A percentile compares a stretch with the other conserved stretches of the same genome.
Evolutionary conservation across 495 filamentous ascomycete genomes (phyloP).

Genomic region (Hypoxylon cercidicola): DNA sequence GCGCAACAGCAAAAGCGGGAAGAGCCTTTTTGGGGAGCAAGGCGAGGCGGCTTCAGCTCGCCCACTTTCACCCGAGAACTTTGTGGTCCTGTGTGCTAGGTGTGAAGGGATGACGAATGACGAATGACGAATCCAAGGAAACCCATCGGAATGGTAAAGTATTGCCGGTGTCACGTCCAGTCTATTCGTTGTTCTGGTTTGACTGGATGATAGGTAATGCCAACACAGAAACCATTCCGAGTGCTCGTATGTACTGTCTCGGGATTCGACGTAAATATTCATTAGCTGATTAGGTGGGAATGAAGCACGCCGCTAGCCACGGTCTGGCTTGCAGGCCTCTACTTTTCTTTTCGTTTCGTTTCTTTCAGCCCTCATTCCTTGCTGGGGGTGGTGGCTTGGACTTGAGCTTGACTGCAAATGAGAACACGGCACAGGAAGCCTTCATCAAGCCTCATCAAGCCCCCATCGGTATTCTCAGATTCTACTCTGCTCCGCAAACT

Average conservation of each 20-base stretch:
- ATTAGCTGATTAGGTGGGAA: no score
- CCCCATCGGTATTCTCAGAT: background rate
- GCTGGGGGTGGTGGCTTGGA: no score
- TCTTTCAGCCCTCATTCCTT: no score
- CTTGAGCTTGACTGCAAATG: no score
- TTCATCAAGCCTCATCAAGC: no score
- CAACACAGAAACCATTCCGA: background rate
- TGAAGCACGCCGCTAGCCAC: no score
- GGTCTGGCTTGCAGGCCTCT: no score
- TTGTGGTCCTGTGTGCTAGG: background rate
- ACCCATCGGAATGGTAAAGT: slow-evolving; percentile 33
- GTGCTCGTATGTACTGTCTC: background rate
- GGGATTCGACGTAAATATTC: background rate
- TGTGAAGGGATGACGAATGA: no score
- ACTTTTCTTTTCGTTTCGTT: no score
- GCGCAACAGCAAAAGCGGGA: slow-evolving; percentile 22
- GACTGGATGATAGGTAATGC: background rate
- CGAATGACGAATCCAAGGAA: background rate
- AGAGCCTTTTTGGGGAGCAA: slow-evolving; percentile 1
- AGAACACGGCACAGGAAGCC: no score
- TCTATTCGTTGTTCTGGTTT: background rate
- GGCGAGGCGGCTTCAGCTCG: slow-evolving; percentile 29
- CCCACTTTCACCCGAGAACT: background rate
- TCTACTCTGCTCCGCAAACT: background rate
- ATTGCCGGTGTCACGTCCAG: slow-evolving; percentile 29